These are phyloP conservation scores for Nicotiana undulata DNA, from an alignment of 257 asterid species.

Conservation along the genomic window DNA sequence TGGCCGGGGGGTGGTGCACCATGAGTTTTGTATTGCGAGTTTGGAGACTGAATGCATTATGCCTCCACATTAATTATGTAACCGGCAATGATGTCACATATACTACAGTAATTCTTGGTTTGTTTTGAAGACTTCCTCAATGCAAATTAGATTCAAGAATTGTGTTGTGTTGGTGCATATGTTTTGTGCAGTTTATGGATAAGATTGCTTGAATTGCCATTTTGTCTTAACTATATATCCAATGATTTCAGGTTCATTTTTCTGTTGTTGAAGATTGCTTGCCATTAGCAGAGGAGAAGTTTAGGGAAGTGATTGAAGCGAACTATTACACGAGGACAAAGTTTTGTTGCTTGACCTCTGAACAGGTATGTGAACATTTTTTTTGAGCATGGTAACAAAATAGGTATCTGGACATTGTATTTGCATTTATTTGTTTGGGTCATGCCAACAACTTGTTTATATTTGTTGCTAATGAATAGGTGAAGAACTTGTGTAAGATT, in stretches of 20 bases:
- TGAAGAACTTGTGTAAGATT: constrained; percentile 61
- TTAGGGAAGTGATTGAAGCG: constrained; percentile 53
- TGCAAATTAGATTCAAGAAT: neutral
- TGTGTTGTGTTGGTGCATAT: neutral
- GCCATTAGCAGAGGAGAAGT: constrained; percentile 81
- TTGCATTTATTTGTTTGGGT: neutral
- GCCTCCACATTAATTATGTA: no score
- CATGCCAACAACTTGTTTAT: constrained; percentile 7
- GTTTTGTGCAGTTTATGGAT: neutral
- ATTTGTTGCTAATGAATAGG: constrained; percentile 32
- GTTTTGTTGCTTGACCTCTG: constrained; percentile 64
- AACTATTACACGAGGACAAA: constrained; percentile 61
- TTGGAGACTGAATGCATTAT: no score
- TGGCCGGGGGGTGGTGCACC: no score
- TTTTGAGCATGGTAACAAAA: neutral
- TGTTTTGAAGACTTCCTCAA: no score
- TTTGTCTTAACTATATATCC: neutral
- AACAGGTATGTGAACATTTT: constrained; percentile 42
- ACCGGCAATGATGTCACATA: no score
- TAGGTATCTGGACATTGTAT: constrained; percentile 40
- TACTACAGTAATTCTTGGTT: no score
- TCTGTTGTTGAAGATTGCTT: constrained; percentile 51
- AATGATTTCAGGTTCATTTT: constrained; percentile 62
- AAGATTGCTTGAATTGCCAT: neutral
- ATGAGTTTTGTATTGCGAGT: no score